Evolutionary conservation across 495 filamentous ascomycete species (phyloP).

Genomic region (Aspergillus heteromorphus): DNA sequence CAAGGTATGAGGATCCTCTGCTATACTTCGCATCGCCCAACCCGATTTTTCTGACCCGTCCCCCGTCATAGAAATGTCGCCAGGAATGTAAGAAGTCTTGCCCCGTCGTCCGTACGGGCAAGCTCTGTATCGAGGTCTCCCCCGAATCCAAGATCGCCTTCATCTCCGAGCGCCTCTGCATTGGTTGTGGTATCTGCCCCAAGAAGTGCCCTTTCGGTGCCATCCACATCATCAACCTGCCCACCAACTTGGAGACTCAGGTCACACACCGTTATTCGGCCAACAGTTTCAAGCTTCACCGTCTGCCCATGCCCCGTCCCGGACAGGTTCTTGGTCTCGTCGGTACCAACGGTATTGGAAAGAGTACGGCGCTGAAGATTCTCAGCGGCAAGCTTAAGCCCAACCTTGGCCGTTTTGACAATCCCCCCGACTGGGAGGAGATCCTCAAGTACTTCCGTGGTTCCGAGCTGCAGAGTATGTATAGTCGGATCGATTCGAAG

Average conservation of each 20-base stretch:
- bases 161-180: conserved; percentile 91
- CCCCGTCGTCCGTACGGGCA: conserved; percentile 95
- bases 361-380: conserved; percentile 97
- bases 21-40: neutral
- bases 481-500: neutral
- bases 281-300: conserved; percentile 98
- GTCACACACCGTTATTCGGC: conserved; percentile 98
- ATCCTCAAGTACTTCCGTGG: conserved; percentile 97
- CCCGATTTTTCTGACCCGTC: neutral
- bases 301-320: conserved; percentile 89
- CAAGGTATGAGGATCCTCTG: conserved; percentile 55
- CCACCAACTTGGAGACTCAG: conserved; percentile 94
- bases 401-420: conserved; percentile 89
- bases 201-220: conserved; percentile 99
- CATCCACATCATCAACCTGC: conserved; percentile 98
- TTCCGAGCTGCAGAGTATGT: conserved; percentile 89
- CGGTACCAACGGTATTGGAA: conserved; percentile 98
- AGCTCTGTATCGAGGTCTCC: conserved; percentile 93
- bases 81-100: conserved; percentile 99
- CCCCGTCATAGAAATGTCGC: conserved; percentile 66
- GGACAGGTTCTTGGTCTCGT: conserved; percentile 97
- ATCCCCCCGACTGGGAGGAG: conserved; percentile 98
- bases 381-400: conserved; percentile 97
- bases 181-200: conserved; percentile 98
- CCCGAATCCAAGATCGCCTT: conserved; percentile 92